A percentile compares a stretch with the other conserved stretches of the same genome.
Evolutionary conservation across 192 early-diverging fungal genomes (phyloP).

Genomic region (Coemansia sp.): DNA sequence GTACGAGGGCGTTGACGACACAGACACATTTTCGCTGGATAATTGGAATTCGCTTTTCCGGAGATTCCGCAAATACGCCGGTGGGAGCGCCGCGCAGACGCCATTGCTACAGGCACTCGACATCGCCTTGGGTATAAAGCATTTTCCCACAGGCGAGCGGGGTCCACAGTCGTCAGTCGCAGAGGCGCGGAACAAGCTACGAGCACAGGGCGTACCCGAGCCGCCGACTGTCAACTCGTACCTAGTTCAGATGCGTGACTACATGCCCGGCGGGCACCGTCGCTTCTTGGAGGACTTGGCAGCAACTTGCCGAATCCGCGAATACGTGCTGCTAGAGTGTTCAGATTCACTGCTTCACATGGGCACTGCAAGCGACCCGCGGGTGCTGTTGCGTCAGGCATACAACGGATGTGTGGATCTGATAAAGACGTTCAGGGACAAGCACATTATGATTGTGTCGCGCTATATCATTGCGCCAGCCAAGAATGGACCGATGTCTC

Average conservation of each 20-base stretch:
- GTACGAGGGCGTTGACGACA: constrained; percentile 85
- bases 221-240: constrained; percentile 64
- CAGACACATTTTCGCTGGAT: constrained; percentile 49
- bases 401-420: constrained; percentile 82
- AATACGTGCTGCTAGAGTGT: constrained; percentile 58
- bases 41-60: constrained; percentile 56
- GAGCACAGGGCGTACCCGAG: constrained; percentile 30
- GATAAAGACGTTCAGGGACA: constrained; percentile 85
- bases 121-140: constrained; percentile 83
- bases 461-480: constrained; percentile 88
- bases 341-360: constrained; percentile 31
- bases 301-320: constrained; percentile 65
- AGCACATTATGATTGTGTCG: constrained; percentile 89
- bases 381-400: constrained; percentile 55
- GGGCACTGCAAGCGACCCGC: constrained; percentile 19
- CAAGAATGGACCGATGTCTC: constrained; percentile 66
- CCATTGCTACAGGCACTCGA: constrained; percentile 91
- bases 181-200: constrained; percentile 33
- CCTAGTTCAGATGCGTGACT: constrained; percentile 86
- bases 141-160: constrained; percentile 70
- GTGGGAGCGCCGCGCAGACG: constrained; percentile 93
- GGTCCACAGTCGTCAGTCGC: constrained; percentile 32
- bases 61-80: constrained; percentile 76
- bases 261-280: constrained; percentile 88
- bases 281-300: constrained; percentile 78